These are phyloP conservation scores for Achaetomium macrosporum DNA, from an alignment of 2,329 filamentous ascomycete genomes.

Conservation along the genomic window DNA sequence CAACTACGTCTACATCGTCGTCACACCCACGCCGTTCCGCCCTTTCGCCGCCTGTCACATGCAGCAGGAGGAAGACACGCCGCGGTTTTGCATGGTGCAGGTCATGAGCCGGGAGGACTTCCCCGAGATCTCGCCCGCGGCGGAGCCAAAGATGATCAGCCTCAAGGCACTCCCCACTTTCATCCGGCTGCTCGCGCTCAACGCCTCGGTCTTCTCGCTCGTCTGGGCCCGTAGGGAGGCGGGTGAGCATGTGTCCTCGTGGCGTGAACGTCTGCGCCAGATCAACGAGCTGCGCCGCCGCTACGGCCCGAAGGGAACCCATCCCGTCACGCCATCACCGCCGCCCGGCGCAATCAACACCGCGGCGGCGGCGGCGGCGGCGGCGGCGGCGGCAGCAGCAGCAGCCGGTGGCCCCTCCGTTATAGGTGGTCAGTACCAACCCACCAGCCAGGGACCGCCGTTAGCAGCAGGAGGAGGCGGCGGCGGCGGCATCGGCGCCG, in stretches of 20 bases:
- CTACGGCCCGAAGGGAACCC: conserved; percentile 41
- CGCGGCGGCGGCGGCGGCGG: background rate
- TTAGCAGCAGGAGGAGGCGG: conserved; percentile 1
- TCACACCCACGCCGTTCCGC: conserved; percentile 76
- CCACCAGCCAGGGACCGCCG: background rate
- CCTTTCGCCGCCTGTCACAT: conserved; percentile 65
- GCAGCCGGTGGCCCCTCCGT: background rate
- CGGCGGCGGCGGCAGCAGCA: conserved; percentile 1
- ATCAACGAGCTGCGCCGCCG: conserved; percentile 76
- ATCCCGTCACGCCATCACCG: conserved; percentile 18
- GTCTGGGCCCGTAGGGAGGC: conserved; percentile 79
- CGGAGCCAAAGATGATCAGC: conserved; percentile 82
- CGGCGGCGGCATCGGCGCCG: background rate
- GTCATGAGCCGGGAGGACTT: conserved; percentile 85
- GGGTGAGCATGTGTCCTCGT: conserved; percentile 80
- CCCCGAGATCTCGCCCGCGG: conserved; percentile 84
- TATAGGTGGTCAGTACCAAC: background rate
- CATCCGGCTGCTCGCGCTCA: conserved; percentile 82
- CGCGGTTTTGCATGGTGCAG: conserved; percentile 78
- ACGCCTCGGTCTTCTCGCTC: conserved; percentile 85
- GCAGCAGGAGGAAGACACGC: conserved; percentile 27
- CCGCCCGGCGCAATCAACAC: conserved; percentile 21
- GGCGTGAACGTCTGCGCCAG: conserved; percentile 79
- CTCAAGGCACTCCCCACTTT: conserved; percentile 77
- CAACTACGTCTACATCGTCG: conserved; percentile 95